Conservation (phyloP, 495 filamentous ascomycete species). For the Evernia prunastri region DNA sequence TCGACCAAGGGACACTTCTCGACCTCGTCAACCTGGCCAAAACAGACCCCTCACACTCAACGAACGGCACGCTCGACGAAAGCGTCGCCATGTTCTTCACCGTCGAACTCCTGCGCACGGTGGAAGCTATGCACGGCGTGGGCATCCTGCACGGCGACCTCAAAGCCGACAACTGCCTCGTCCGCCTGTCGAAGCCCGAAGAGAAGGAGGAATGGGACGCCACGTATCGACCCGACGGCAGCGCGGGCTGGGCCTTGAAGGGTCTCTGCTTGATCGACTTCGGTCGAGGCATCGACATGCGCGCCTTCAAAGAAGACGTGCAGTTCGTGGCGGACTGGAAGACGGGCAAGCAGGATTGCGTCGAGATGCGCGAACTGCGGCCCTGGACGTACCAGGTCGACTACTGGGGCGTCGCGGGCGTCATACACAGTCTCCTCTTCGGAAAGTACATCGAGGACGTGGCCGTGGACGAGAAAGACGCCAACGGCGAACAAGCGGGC, state of each 20-base stretch:
- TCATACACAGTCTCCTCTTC: slow-evolving; percentile 79
- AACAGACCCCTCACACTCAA: slow-evolving; percentile 45
- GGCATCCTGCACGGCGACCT: slow-evolving; percentile 86
- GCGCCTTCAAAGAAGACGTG: slow-evolving; percentile 65
- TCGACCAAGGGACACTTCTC: slow-evolving; percentile 83
- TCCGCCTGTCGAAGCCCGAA: slow-evolving; percentile 53
- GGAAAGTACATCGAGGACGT: slow-evolving; percentile 89
- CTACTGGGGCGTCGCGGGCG: slow-evolving; percentile 84
- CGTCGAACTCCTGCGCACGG: slow-evolving; percentile 81
- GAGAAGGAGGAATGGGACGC: slow-evolving; percentile 39
- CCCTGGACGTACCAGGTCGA: slow-evolving; percentile 97
- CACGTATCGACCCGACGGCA: slow-evolving; percentile 61
- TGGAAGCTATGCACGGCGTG: slow-evolving; percentile 77
- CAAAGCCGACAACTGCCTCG: slow-evolving; percentile 90
- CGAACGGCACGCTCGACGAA: slow-evolving; percentile 67
- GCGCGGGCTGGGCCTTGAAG: slow-evolving; percentile 70
- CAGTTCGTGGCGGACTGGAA: slow-evolving; percentile 96
- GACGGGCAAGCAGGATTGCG: slow-evolving; percentile 73
- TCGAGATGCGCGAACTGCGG: slow-evolving; percentile 85
- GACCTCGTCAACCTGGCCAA: slow-evolving; percentile 85
- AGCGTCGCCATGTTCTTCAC: slow-evolving; percentile 87
- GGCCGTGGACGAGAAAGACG: slow-evolving; percentile 36
- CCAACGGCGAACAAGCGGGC: slow-evolving; percentile 8
- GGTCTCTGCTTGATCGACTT: slow-evolving; percentile 90
- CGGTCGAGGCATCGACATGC: slow-evolving; percentile 90